A percentile compares a stretch with the other conserved stretches of the same genome.
phyloP scores from a whole-genome alignment of 2,329 filamentous ascomycete genomes.

The Fusarium palustre region DNA sequence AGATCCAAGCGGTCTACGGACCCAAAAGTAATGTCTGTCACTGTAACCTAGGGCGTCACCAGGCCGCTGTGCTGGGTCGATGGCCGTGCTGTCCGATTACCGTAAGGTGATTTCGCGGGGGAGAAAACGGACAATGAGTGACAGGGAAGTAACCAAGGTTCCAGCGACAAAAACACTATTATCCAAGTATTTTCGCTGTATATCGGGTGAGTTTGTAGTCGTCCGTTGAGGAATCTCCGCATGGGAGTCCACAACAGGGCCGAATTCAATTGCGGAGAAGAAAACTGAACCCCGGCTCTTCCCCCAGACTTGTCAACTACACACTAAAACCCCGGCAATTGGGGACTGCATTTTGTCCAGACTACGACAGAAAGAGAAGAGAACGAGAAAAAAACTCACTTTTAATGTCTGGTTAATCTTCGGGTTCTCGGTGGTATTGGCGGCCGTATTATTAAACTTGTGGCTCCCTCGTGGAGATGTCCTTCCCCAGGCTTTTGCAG shows the following conservation, averaged over 20 bases:
- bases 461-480: conserved; percentile 2
- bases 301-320: conserved; percentile 20
- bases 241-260: conserved; percentile 29
- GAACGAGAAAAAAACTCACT: background rate
- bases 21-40: background rate
- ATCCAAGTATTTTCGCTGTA: conserved; percentile 8
- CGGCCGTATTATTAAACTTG: conserved; percentile 40
- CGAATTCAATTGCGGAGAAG: conserved; percentile 34
- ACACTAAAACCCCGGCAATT: conserved; percentile 14
- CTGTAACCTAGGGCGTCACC: conserved; percentile 21
- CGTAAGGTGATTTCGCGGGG: conserved; percentile 8
- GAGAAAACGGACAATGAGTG: background rate
- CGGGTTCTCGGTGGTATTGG: conserved; percentile 39
- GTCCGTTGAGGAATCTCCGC: conserved; percentile 14
- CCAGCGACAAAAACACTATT: conserved; percentile 3
- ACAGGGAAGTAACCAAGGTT: conserved; percentile 19
- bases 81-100: conserved; percentile 1
- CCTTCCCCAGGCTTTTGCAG: conserved; percentile 12
- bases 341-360: background rate
- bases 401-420: conserved; percentile 24
- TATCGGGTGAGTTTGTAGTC: background rate
- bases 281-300: conserved; percentile 12
- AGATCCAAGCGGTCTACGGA: conserved; percentile 4
- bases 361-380: background rate
- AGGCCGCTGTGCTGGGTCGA: conserved; percentile 27